These are phyloP conservation scores for Trichoderma sp. DNA, from an alignment of 2,329 filamentous ascomycete species.

Conservation along the genomic window DNA sequence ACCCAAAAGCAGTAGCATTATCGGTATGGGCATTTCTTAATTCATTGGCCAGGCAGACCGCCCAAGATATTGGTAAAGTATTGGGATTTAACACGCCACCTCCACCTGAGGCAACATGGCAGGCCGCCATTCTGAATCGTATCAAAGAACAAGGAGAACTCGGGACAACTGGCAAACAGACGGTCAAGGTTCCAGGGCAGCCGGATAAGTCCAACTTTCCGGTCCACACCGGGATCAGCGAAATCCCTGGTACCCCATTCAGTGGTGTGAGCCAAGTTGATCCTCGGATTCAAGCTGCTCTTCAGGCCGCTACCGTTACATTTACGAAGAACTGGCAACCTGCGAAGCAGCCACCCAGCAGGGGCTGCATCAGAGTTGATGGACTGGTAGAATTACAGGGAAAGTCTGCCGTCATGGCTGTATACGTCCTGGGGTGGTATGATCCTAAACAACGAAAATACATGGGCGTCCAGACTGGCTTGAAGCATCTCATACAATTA, in stretches of 20 bases:
- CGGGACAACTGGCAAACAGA: constrained; percentile 29
- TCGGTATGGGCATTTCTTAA: constrained; percentile 55
- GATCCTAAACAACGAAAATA: constrained; percentile 56
- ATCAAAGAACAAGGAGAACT: constrained; percentile 31
- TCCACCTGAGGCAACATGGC: constrained; percentile 35
- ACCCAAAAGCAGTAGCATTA: constrained; percentile 53
- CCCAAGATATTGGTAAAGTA: constrained; percentile 44
- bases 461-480: constrained; percentile 42
- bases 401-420: constrained; percentile 46
- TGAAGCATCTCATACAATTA: constrained; percentile 47
- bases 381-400: constrained; percentile 57
- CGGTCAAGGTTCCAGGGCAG: constrained; percentile 28
- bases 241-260: constrained; percentile 32
- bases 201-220: constrained; percentile 31
- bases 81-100: constrained; percentile 44
- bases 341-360: constrained; percentile 45
- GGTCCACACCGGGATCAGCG: constrained; percentile 29
- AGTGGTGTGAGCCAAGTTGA: constrained; percentile 38
- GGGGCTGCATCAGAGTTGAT: constrained; percentile 54
- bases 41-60: constrained; percentile 49
- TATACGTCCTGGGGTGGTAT: constrained; percentile 57
- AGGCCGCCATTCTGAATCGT: constrained; percentile 34
- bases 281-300: constrained; percentile 35
- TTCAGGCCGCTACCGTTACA: constrained; percentile 38
- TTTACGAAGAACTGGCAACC: constrained; percentile 50